These are phyloP conservation scores for Drechslera avenae DNA, from an alignment of 2,329 filamentous ascomycete genomes.

Conservation along the genomic window DNA sequence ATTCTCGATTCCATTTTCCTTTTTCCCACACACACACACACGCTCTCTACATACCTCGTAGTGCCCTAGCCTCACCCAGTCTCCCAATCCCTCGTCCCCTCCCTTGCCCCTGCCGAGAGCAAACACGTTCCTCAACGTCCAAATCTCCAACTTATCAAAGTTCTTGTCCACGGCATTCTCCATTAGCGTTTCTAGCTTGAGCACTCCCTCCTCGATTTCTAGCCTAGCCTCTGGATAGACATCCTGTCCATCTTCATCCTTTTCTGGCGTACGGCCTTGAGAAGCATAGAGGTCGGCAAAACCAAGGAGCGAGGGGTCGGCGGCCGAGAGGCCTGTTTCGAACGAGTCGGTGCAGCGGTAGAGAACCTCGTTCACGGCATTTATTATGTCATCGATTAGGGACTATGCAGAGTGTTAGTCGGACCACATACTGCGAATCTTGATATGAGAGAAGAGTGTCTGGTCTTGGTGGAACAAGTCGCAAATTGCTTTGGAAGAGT, in stretches of 20 bases:
- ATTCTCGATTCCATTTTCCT: neutral
- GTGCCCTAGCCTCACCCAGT: slow-evolving; percentile 82
- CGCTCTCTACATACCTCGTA: slow-evolving; percentile 67
- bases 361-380: slow-evolving; percentile 90
- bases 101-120: slow-evolving; percentile 59
- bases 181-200: slow-evolving; percentile 57
- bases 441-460: too few relatives aligned
- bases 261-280: slow-evolving; percentile 53
- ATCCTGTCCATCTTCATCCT: slow-evolving; percentile 47
- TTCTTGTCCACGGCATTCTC: slow-evolving; percentile 57
- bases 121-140: slow-evolving; percentile 77
- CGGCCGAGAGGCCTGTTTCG: slow-evolving; percentile 77
- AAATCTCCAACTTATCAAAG: slow-evolving; percentile 67
- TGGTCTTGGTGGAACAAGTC: too few relatives aligned
- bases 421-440: too few relatives aligned
- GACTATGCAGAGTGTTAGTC: slow-evolving; percentile 59
- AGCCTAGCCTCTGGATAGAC: slow-evolving; percentile 59
- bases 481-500: neutral
- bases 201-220: slow-evolving; percentile 82
- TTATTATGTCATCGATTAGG: slow-evolving; percentile 97
- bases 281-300: slow-evolving; percentile 64
- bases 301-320: slow-evolving; percentile 77
- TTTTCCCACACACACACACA: too few relatives aligned
- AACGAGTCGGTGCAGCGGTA: slow-evolving; percentile 88
- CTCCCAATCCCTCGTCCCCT: slow-evolving; percentile 62